Evolutionary conservation across 495 filamentous ascomycete genomes (phyloP).

Genomic region (Cercophora sp.): DNA sequence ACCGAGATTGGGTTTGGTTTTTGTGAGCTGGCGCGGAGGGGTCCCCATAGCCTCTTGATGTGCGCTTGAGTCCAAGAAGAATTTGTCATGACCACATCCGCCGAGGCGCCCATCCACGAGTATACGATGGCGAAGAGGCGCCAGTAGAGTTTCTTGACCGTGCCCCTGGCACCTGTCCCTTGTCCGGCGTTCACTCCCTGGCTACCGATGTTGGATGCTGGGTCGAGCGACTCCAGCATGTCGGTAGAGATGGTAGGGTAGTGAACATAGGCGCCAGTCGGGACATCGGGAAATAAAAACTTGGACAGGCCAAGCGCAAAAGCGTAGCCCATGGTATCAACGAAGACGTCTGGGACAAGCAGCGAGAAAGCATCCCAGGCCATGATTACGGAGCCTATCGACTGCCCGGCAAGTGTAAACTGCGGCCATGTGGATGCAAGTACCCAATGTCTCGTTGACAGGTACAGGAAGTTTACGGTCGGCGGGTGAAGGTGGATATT

Average conservation of each 20-base stretch:
- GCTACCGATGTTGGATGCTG: conserved; percentile 48
- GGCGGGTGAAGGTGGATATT: conserved; percentile 86
- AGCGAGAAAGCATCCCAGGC: conserved; percentile 92
- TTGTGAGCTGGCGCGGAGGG: conserved; percentile 39
- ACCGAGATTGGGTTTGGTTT: conserved; percentile 53
- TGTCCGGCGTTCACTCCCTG: conserved; percentile 81
- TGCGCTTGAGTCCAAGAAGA: conserved; percentile 89
- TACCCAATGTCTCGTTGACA: conserved; percentile 81
- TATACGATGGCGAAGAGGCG: conserved; percentile 76
- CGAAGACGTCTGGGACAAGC: conserved; percentile 85
- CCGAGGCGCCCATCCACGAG: conserved; percentile 68
- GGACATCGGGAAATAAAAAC: conserved; percentile 73
- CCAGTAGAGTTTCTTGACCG: conserved; percentile 78
- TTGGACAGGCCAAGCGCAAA: conserved; percentile 82
- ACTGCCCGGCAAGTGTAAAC: conserved; percentile 93
- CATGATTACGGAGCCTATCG: conserved; percentile 77
- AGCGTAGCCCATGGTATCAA: conserved; percentile 98
- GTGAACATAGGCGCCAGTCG: conserved; percentile 91
- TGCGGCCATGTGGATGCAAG: conserved; percentile 79
- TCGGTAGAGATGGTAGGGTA: conserved; percentile 98
- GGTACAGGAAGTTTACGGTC: conserved; percentile 81
- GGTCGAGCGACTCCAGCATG: conserved; percentile 83
- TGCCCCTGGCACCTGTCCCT: conserved; percentile 63
- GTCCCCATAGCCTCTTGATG: conserved; percentile 76
- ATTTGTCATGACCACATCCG: conserved; percentile 96